Conservation (phyloP, 768 basidiomycete genomes). For the Termitomyces sp. region DNA sequence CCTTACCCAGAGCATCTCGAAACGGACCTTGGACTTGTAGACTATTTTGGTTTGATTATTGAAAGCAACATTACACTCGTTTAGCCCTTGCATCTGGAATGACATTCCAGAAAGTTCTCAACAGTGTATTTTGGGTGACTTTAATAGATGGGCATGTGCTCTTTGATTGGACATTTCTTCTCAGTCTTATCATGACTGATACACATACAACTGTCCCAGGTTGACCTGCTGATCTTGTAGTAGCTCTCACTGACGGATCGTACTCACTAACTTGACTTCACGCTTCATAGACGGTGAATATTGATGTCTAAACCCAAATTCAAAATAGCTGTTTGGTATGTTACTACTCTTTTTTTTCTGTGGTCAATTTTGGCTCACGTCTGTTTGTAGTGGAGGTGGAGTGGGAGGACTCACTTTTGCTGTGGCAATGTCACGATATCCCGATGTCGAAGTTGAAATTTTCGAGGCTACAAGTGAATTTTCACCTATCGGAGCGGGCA, state of each 20-base stretch:
- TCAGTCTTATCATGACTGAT: too few species aligned
- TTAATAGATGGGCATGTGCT: too few species aligned
- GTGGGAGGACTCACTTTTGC: slow-evolving; percentile 17
- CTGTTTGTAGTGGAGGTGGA: slow-evolving; percentile 14
- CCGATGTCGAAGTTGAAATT: slow-evolving; percentile 12
- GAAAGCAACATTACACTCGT: not conserved
- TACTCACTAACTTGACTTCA: not conserved
- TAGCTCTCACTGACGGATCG: too few species aligned
- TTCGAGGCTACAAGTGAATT: slow-evolving; percentile 15
- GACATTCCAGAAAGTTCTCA: too few species aligned
- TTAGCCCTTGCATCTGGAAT: not conserved
- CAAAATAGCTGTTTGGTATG: slow-evolving; percentile 10
- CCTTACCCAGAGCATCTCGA: not conserved
- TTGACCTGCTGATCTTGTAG: not conserved
- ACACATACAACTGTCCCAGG: too few species aligned
- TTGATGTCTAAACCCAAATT: slow-evolving; percentile 6
- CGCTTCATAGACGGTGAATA: not conserved
- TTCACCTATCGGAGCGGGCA: slow-evolving; percentile 17
- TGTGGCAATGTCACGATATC: slow-evolving; percentile 12
- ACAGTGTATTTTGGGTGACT: too few species aligned
- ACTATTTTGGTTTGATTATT: not conserved
- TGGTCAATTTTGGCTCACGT: not conserved
- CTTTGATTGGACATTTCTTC: too few species aligned
- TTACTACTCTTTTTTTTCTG: not conserved
- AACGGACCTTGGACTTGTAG: slow-evolving; percentile 1